phyloP scores from a whole-genome alignment of 495 filamentous ascomycete species.

The Geoglossum glabrum region DNA sequence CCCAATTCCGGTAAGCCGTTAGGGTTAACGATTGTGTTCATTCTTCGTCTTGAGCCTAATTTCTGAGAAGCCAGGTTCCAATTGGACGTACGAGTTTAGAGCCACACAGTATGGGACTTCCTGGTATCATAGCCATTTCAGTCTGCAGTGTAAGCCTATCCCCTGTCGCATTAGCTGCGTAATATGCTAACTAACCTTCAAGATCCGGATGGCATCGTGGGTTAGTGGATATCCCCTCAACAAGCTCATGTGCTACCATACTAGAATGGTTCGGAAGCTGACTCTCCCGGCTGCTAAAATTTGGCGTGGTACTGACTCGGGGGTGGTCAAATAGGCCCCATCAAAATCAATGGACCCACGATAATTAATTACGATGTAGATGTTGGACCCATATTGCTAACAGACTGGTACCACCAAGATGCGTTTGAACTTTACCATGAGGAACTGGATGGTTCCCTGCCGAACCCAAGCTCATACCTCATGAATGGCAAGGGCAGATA shows the following conservation, averaged over 20 bases:
- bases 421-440: conserved; percentile 14
- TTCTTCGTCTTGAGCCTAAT: no score
- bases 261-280: no score
- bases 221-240: no score
- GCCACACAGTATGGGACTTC: conserved; percentile 34
- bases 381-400: conserved; percentile 26
- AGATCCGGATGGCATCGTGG: neutral
- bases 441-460: no score
- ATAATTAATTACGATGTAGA: conserved; percentile 31
- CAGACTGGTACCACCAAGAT: conserved; percentile 27
- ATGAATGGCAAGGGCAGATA: no score
- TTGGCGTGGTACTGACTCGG: conserved; percentile 11
- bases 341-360: conserved; percentile 19
- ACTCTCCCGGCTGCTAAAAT: no score
- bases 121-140: conserved; percentile 46
- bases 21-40: no score
- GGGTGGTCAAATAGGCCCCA: conserved; percentile 24
- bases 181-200: neutral
- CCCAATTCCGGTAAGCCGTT: conserved; percentile 16
- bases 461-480: no score
- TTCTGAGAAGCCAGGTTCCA: conserved; percentile 13
- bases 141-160: conserved; percentile 20
- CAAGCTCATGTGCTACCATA: no score
- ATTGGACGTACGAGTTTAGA: conserved; percentile 29
- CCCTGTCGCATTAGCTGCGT: no score